Evolutionary conservation across 768 basidiomycete genomes (phyloP).

Genomic region (Amanita fuliginea): DNA sequence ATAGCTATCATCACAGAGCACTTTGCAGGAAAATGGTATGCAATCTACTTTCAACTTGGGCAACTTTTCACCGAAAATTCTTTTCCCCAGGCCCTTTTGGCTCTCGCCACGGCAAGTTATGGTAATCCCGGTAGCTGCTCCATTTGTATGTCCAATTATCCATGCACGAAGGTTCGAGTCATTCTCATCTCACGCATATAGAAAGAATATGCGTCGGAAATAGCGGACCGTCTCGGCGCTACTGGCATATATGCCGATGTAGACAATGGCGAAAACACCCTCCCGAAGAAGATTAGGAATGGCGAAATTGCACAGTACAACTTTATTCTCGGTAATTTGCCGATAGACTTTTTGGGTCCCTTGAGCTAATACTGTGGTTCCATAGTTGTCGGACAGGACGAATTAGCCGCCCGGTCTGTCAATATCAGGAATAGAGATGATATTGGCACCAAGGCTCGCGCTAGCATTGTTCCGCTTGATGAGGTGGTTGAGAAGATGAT

Average conservation of each 20-base stretch:
- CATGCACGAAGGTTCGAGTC: constrained; percentile 6
- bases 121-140: constrained; percentile 85
- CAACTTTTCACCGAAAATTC: not conserved
- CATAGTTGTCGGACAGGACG: constrained; percentile 90
- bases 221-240: constrained; percentile 54
- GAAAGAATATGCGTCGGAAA: constrained; percentile 86
- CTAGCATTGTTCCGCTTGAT: constrained; percentile 64
- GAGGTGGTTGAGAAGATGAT: constrained; percentile 61
- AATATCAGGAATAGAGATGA: constrained; percentile 97
- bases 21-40: constrained; percentile 93
- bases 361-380: constrained; percentile 3
- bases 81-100: constrained; percentile 89
- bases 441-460: constrained; percentile 72
- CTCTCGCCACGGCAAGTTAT: constrained; percentile 92
- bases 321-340: constrained; percentile 78
- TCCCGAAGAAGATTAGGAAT: constrained; percentile 95
- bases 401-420: constrained; percentile 76
- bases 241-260: constrained; percentile 83
- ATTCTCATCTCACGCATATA: constrained; percentile 20
- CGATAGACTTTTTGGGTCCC: too few relatives aligned
- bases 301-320: constrained; percentile 97
- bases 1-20: constrained; percentile 97
- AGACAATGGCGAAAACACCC: constrained; percentile 84
- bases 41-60: constrained; percentile 5
- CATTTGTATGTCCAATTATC: constrained; percentile 52